Evolutionary conservation across 2,329 filamentous ascomycete genomes (phyloP), one percentile per base, ranked within the genome.

Genomic region (Fusarium sp.): DNA sequence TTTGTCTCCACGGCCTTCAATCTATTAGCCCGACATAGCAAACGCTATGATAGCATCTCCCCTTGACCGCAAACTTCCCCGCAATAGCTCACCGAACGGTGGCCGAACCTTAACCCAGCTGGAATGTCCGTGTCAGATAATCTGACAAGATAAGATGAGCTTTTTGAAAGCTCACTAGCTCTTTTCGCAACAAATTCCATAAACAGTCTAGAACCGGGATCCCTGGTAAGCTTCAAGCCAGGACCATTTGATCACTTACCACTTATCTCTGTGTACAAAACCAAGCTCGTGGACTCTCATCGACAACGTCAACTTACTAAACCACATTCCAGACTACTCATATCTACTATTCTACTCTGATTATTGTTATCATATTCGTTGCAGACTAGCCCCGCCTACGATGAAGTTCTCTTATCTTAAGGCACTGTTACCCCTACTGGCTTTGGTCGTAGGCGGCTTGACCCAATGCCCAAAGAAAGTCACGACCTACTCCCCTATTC

Each of bases 71-170:
- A 24, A 14, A 10, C 1, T 1, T 51, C 48, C 30, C 48, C n/a
- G 12, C 30, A 51, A 1, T 8, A 34, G 5, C 6, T 22, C 26
- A 12, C 26, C 26, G 4, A 26, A 26, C 26, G 26, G 26, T 26
- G 26, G 26, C 26, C 13, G 2, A 47, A 10, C 13, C 5, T 7
- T 28, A 0, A 47, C 3, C 9, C 0, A 48, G 2, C 20, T 51
- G 48, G 48, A 51, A 51, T 51, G 30, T 24, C 15, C 28, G 48
- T 24, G 48, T 34, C 48, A 51, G 48, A 51, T 51, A 34, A 0
- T 24, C 30, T 51, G 48, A 34, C 28, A 51, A 24, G 30, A 51
- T 5, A 14, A 11, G 48, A 20, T 6, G 22, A 34, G 11, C 2
- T 7, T 34, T n/a, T 20, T 3, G 12, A 9, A 18, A 34, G 48